Evolutionary conservation across 148 eudicot genomes (phyloP), one percentile per base, ranked within the genome.

Genomic region (Chenopodium quinoa): DNA sequence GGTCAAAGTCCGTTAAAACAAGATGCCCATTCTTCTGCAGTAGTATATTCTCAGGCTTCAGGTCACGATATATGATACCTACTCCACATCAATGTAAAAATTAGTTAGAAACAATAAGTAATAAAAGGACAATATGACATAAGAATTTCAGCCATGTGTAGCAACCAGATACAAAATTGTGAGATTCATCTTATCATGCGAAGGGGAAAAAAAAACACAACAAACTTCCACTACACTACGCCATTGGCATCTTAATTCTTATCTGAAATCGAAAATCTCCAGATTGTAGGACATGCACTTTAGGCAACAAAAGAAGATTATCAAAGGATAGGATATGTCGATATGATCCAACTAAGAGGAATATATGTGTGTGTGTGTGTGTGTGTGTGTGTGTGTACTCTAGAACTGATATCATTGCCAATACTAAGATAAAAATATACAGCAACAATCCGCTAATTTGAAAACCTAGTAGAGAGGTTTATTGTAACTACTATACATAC

Each of bases 21-120:
- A 92, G 76, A 83, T 96, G 99, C 69, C 99, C 99, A 80, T 93
- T 90, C 72, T 84, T 86, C 78, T 96, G 98, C 75, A 96, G 91
- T 69, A 96, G 87, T 85, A 96, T 80, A 84, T 96, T 96, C 86
- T 96, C 99, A 80, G 99, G 99, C 87, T 96, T 96, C 76, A 96
- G 79, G 87, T 96, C 99, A 52, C 99, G 94, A 83, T 93, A 96
- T 77, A 96, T 90, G 80, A 96, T 89, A 77, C 99, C 99, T 96
- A 92, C 78, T 80, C 74, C 83, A 81, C 23, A 56, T 67, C 37
- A 81, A 31, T 50, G 79, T 62, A 47, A 31, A 75, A 71, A 23
- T 58, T 74, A 48, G 64, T 81, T 34, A 75, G 37, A n/a, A 48
- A 72, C 52, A 73, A 27, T n/a, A n/a, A 70, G 19, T 20, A 25